These are phyloP conservation scores for Penicillium dipodomyicola DNA, from an alignment of 495 filamentous ascomycete species.

Conservation along the genomic window DNA sequence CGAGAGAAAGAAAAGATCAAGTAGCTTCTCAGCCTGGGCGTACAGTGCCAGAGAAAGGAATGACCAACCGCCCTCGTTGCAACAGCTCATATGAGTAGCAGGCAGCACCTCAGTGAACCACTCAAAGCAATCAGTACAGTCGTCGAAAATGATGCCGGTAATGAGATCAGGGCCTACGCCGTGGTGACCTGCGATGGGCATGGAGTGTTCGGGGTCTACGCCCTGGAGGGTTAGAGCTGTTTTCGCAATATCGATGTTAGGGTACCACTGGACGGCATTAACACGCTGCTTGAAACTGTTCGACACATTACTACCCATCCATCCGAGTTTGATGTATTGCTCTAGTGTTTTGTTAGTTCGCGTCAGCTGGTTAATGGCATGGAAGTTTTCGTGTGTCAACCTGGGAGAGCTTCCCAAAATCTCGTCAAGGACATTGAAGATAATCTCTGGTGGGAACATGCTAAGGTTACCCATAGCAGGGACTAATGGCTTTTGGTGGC, in stretches of 20 bases:
- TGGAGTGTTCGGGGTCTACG: background rate
- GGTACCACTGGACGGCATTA: background rate
- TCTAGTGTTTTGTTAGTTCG: background rate
- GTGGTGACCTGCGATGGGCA: background rate
- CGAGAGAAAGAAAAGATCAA: background rate
- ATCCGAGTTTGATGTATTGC: background rate
- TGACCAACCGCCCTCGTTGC: constrained; percentile 3
- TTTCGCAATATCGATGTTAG: background rate
- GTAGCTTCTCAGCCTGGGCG: background rate
- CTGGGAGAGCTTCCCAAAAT: background rate
- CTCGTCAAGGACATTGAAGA: constrained; percentile 13
- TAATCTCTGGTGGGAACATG: constrained; percentile 10
- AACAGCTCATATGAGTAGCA: background rate
- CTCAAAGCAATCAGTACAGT: constrained; percentile 10
- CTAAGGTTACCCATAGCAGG: background rate
- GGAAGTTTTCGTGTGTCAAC: constrained; percentile 12
- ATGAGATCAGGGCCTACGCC: constrained; percentile 6
- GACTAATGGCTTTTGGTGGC: background rate
- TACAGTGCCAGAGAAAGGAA: background rate
- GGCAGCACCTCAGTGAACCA: constrained; percentile 2
- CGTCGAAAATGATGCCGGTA: constrained; percentile 11
- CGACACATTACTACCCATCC: background rate
- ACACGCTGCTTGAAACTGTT: background rate
- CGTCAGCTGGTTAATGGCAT: constrained; percentile 4
- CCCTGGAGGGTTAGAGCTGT: background rate